phyloP scores from a whole-genome alignment of 129 eudicot species.

The Tagetes patula region DNA sequence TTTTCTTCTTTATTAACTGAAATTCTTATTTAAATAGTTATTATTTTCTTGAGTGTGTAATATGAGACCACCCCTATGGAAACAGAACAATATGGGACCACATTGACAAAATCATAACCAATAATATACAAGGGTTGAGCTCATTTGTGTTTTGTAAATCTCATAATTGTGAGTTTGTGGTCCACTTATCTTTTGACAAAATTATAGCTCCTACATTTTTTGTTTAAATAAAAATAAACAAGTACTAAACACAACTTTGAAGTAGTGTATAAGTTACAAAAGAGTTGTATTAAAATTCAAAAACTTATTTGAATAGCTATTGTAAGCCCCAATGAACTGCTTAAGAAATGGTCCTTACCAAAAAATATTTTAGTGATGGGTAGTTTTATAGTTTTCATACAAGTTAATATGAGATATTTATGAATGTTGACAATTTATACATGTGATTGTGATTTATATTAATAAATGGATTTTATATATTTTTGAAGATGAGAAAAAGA shows the following conservation, averaged over 20 bases:
- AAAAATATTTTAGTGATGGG: no score
- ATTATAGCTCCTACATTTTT: conserved; percentile 22
- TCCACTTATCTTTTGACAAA: conserved; percentile 33
- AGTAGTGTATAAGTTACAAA: neutral
- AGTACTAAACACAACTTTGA: neutral
- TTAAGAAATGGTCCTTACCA: neutral
- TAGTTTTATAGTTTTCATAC: neutral
- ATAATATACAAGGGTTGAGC: conserved; percentile 5
- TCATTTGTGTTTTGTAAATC: conserved; percentile 29
- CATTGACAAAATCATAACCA: conserved; percentile 41
- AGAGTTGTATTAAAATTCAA: neutral
- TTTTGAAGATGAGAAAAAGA: no score
- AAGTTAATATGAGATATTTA: no score
- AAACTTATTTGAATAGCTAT: neutral
- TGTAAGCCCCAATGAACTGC: neutral
- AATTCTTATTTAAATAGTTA: no score
- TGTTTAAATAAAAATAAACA: neutral
- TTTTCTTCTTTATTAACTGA: no score
- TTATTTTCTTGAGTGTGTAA: neutral
- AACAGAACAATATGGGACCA: conserved; percentile 32
- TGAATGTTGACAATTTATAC: no score
- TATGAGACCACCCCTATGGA: neutral
- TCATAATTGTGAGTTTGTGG: conserved; percentile 35
- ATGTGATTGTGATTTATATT: no score
- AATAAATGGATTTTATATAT: no score